Conservation (phyloP, 73 alveolate genomes). For the Tetrahymena borealis region DNA sequence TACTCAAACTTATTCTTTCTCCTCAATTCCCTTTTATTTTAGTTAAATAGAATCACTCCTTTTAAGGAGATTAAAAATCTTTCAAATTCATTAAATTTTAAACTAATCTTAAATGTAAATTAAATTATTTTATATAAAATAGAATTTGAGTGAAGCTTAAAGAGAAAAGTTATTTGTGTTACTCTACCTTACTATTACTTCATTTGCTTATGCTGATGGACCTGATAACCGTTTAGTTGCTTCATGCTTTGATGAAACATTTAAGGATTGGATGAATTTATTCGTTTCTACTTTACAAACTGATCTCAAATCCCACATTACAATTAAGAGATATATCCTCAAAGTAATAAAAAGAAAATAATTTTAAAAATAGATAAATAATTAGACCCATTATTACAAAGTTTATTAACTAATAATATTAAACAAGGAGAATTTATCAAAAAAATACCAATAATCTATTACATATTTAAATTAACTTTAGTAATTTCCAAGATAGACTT, state of each 20-base stretch:
- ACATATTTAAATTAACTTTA: background rate
- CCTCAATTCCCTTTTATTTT: background rate
- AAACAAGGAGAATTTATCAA: too few relatives aligned
- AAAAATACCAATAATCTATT: too few relatives aligned
- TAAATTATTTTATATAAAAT: too few relatives aligned
- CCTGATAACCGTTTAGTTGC: conserved; percentile 20
- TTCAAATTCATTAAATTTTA: too few relatives aligned
- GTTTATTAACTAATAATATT: too few relatives aligned
- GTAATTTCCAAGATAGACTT: background rate
- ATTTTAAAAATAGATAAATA: too few relatives aligned
- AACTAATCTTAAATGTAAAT: too few relatives aligned
- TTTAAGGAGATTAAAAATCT: too few relatives aligned
- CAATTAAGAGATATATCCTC: conserved; percentile 18
- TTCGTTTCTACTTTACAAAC: conserved; percentile 27
- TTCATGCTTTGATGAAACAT: conserved; percentile 30
- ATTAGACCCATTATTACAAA: too few relatives aligned
- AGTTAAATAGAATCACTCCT: too few relatives aligned
- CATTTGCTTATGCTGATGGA: conserved; percentile 43
- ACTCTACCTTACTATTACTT: conserved; percentile 20
- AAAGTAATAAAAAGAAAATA: background rate
- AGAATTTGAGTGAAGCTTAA: conserved; percentile 16
- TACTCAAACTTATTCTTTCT: background rate
- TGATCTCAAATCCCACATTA: conserved; percentile 26
- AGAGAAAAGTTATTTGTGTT: conserved; percentile 29
- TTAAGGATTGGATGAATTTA: conserved; percentile 34